Base-by-base conservation (phyloP, 305 asterid species). In the Euphrasia arctica region DNA sequence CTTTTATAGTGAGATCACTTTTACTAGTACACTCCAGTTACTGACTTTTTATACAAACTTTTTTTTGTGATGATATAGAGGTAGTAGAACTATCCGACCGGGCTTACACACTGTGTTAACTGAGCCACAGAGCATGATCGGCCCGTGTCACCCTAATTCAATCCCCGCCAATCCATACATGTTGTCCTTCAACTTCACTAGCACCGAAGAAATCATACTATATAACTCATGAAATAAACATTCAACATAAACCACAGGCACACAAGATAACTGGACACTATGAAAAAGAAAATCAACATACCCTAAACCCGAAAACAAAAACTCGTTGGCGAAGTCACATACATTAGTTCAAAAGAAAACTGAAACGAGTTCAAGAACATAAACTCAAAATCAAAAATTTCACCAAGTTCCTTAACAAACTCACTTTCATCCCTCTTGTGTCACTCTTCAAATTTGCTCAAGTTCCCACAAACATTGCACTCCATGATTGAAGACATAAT, bases 391-490 rank as follows among this genome's bases (percentile, higher is more conserved):
- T 61, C 67, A 56, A n/a, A 29, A 41, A 11, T 25, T 29, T 51
- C 61, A 36, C 39, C 14, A 57, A 31, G 32, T 18, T 28, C 58
- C 62, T 54, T 5, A 32, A 60, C 14, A 49, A 12, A 70, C 73
- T 71, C 77, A 73, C 62, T 11, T 29, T 58, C 48, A 54, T 64
- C 29, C 68, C 63, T 72, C 63, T 63, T 57, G 6, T 62, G 59
- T 88, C 79, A 62, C 64, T 72, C 85, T 63, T 85, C 80, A 29
- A 74, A 66, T 58, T 73, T 77, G 75, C 74, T 81, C 83, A 89
- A 61, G 77, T 71, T 75, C 62, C 97, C 89, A 62, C 96, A 89
- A 66, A 83, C 88, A 79, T 85, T 89, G 75, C 98, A 89, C 82
- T 89, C 98, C 91, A 89, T 81, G 49, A 80, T 68, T 0, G 69